These are phyloP conservation scores for Spatholobus suberectus DNA, from an alignment of 306 rosid species.

Conservation along the genomic window DNA sequence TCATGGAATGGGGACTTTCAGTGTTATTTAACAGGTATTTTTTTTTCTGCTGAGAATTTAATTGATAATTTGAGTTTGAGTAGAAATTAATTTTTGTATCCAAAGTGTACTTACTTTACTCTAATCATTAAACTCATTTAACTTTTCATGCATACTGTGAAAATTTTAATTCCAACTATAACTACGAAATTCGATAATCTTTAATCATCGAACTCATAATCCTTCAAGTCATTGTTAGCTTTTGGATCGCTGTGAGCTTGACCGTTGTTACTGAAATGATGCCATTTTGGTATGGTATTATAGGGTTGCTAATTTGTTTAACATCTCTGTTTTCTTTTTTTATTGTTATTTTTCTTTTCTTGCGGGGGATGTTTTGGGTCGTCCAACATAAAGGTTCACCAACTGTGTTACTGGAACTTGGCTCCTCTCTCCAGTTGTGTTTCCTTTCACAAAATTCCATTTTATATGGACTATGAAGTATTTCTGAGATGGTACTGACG, in stretches of 20 bases:
- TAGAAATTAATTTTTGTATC: not conserved
- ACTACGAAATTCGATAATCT: not conserved
- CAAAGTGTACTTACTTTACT: not conserved
- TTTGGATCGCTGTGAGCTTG: not conserved
- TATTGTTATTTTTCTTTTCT: too few species aligned
- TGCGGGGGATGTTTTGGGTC: too few species aligned
- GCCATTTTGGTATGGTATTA: too few species aligned
- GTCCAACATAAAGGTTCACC: too few species aligned
- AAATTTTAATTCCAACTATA: slow-evolving; percentile 1
- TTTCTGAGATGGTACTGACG: too few species aligned
- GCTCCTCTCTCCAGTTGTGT: too few species aligned
- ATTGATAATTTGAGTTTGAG: not conserved
- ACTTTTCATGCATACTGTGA: not conserved
- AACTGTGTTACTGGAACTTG: too few species aligned
- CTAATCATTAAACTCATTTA: not conserved
- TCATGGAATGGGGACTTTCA: slow-evolving; percentile 52
- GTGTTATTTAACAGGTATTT: slow-evolving; percentile 54
- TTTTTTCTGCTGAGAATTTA: not conserved
- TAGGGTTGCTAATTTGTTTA: too few species aligned
- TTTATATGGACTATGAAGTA: too few species aligned
- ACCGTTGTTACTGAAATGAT: not conserved
- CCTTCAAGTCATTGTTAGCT: slow-evolving; percentile 14
- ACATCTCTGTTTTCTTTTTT: too few species aligned
- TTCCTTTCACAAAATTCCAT: too few species aligned
- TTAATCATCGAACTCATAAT: not conserved